A percentile compares a stretch with the other conserved stretches of the same genome.
Evolutionary conservation across 495 filamentous ascomycete species (phyloP).

Genomic region (Schizothecium vesticola): DNA sequence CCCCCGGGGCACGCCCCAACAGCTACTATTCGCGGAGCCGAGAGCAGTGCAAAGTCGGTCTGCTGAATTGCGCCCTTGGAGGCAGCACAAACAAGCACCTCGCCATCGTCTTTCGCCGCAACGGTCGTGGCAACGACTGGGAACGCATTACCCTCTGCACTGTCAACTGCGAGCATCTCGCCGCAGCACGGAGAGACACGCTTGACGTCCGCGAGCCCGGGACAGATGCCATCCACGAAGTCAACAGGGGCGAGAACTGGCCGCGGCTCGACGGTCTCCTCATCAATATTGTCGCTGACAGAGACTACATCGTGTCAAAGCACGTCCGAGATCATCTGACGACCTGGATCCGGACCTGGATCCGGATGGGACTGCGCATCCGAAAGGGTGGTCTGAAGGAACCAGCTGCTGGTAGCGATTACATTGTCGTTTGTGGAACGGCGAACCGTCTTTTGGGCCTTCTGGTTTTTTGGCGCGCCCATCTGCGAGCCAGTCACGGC

Average conservation of each 20-base stretch:
- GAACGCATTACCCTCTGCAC: neutral
- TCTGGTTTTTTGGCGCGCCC: neutral
- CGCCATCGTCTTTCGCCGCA: neutral
- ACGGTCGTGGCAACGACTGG: neutral
- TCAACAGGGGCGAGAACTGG: neutral
- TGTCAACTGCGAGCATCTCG: neutral
- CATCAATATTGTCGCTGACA: neutral
- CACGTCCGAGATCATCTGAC: neutral
- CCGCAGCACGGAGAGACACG: no score
- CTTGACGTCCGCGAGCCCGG: no score
- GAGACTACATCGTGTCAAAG: neutral
- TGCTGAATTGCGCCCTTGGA: neutral
- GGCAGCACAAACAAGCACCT: neutral
- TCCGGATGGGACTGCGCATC: neutral
- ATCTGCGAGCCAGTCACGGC: neutral
- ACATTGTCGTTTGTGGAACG: neutral
- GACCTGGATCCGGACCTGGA: neutral
- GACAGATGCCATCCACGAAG: neutral
- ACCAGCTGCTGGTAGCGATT: neutral
- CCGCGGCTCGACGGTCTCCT: neutral
- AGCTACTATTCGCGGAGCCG: no score
- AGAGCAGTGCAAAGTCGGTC: neutral
- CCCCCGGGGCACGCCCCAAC: no score
- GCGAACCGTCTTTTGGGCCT: neutral
- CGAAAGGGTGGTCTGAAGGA: neutral